A percentile compares a stretch with the other conserved stretches of the same genome.
These are phyloP conservation scores for Tinospora cordifolia DNA, from an alignment of 164 flowering plant genomes.

Conservation along the genomic window DNA sequence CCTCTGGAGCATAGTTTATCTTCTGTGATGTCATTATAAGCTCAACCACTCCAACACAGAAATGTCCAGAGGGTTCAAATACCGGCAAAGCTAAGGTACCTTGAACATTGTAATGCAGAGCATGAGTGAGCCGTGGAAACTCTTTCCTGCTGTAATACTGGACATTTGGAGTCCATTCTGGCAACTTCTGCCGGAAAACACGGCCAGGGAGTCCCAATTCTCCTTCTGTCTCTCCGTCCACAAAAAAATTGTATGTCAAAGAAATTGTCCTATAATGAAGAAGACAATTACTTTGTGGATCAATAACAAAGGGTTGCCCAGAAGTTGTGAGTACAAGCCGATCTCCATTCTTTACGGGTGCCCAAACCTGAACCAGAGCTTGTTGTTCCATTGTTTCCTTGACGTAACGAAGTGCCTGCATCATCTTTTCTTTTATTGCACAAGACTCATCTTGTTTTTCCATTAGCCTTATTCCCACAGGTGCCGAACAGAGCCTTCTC, in stretches of 20 bases:
- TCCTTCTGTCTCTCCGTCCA: conserved; percentile 63
- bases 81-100: conserved; percentile 96
- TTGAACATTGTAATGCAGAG: conserved; percentile 62
- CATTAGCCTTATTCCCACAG: conserved; percentile 21
- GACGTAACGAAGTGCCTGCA: conserved; percentile 73
- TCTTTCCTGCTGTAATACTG: conserved; percentile 81
- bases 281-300: conserved; percentile 65
- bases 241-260: conserved; percentile 61
- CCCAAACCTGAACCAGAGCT: conserved; percentile 95
- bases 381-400: conserved; percentile 75
- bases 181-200: conserved; percentile 71
- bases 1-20: conserved; percentile 87
- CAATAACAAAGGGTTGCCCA: conserved; percentile 93
- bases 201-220: conserved; percentile 92
- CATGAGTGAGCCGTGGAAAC: conserved; percentile 71
- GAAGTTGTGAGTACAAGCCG: conserved; percentile 76
- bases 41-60: conserved; percentile 92
- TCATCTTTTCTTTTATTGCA: conserved; percentile 81
- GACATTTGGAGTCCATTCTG: conserved; percentile 98
- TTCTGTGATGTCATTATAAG: conserved; percentile 85
- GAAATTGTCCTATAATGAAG: conserved; percentile 80
- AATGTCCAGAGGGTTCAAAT: conserved; percentile 78
- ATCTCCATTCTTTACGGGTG: conserved; percentile 66
- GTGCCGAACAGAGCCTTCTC: conserved; percentile 26
- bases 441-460: conserved; percentile 55